These are phyloP conservation scores for Fragaria iinumae DNA, from an alignment of 306 rosid species.

Conservation along the genomic window DNA sequence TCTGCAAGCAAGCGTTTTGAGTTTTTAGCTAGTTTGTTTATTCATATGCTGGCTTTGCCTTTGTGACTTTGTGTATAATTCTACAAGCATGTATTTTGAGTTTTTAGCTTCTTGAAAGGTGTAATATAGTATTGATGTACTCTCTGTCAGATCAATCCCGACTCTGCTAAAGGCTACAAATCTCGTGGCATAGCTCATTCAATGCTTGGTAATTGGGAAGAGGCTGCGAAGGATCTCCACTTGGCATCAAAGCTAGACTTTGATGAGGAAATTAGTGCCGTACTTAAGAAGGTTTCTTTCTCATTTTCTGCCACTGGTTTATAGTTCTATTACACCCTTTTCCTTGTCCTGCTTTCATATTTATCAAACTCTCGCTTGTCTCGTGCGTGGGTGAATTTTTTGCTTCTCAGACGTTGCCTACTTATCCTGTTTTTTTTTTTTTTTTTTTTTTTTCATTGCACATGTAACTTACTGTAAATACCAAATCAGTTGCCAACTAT, in stretches of 20 bases:
- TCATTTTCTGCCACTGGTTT: constrained; percentile 12
- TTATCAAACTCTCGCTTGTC: background rate
- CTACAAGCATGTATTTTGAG: background rate
- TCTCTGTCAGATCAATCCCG: constrained; percentile 72
- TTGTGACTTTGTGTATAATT: background rate
- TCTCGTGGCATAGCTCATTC: constrained; percentile 80
- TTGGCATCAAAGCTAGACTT: constrained; percentile 76
- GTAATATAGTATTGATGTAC: background rate
- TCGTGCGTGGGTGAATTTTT: background rate
- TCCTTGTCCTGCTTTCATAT: background rate
- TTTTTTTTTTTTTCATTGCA: background rate
- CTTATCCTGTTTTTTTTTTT: background rate
- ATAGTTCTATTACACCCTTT: background rate
- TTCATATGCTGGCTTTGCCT: background rate
- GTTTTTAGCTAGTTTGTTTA: background rate
- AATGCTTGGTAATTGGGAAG: constrained; percentile 88
- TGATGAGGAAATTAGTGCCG: constrained; percentile 82
- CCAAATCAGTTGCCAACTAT: background rate
- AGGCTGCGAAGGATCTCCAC: constrained; percentile 90
- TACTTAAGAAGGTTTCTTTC: constrained; percentile 70
- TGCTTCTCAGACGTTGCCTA: background rate
- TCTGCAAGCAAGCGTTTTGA: background rate
- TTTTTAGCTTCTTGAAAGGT: background rate
- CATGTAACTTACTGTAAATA: background rate
- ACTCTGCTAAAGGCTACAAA: constrained; percentile 93